A percentile compares a stretch with the other conserved stretches of the same genome.
phyloP scores from a whole-genome alignment of 228 moss, liverwort and hornwort genomes.

The Sphagnum magellanicum region DNA sequence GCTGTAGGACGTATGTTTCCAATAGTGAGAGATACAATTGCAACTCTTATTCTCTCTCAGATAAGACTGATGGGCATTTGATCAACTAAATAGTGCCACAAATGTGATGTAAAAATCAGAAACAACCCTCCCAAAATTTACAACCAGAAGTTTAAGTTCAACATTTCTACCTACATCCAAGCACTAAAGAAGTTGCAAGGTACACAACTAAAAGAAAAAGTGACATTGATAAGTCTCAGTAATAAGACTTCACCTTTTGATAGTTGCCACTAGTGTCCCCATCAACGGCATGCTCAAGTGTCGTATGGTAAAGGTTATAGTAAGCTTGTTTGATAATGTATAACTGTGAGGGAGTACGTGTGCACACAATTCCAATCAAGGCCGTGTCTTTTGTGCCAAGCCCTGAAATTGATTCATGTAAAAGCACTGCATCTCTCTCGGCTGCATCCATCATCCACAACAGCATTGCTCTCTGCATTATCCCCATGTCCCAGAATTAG shows the following conservation, averaged over 20 bases:
- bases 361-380: conserved; percentile 47
- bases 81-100: not conserved
- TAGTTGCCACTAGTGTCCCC: conserved; percentile 52
- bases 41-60: no score
- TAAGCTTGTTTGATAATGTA: conserved; percentile 45
- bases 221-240: not conserved
- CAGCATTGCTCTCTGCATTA: conserved; percentile 38
- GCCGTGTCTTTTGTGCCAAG: conserved; percentile 42
- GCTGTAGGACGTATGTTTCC: conserved; percentile 18
- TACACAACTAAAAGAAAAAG: no score
- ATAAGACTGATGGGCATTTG: not conserved
- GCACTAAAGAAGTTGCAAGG: no score
- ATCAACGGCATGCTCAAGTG: conserved; percentile 40
- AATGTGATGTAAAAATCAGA: not conserved
- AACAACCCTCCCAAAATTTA: not conserved
- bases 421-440: conserved; percentile 41
- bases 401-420: conserved; percentile 31
- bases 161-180: not conserved
- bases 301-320: conserved; percentile 21
- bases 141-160: not conserved
- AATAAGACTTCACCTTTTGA: conserved; percentile 24
- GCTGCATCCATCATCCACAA: conserved; percentile 63
- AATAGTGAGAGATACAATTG: no score
- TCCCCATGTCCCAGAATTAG: no score
- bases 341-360: conserved; percentile 49